Base-by-base conservation (phyloP, 768 basidiomycete species). In the Lactarius evosmus region DNA sequence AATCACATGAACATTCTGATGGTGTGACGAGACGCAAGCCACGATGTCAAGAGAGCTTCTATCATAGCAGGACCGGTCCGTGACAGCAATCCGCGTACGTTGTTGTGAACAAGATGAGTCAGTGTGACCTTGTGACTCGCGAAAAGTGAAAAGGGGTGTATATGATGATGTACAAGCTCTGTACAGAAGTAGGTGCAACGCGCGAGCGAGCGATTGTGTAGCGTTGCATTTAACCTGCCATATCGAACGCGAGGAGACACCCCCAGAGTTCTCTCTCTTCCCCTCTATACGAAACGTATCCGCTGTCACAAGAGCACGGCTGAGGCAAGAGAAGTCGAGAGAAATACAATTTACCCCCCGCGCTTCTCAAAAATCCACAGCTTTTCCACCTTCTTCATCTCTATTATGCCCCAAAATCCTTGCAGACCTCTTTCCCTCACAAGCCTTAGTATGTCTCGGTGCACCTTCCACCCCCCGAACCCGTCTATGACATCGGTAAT, bases 361-460 rank as follows among this genome's bases (percentile, higher is more conserved):
- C 34, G 52, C n/a, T 78, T 73, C 66, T 80, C 78, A 40, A 85
- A 65, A 44, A 85, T 80, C 81, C 83, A 84, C 55, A 86, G 71
- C 58, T 76, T 76, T 56, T 78, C 74, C 36, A 61, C 70, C 64
- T 71, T 75, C 65, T 75, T 72, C 73, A 83, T 75, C 60, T 71
- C 69, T 54, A 83, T 41, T 9, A 77, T 63, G 11, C 70, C 69
- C 57, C 59, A 50, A 44, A 71, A 29, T 38, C 62, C 61, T 56
- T 49, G 22, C 56, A 40, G 16, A 64, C 71, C 59, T 49, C 60
- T 49, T 65, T 73, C 19, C 76, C 38, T 71, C 73, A 63, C 66
- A 66, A 41, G 61, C 60, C 49, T 68, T 63, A 34, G 69, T 69
- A 63, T 69, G 70, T 68, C 72, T 69, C 25, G 29, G 66, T 74